Evolutionary conservation across 495 filamentous ascomycete genomes (phyloP).

Genomic region (Neurospora discreta): DNA sequence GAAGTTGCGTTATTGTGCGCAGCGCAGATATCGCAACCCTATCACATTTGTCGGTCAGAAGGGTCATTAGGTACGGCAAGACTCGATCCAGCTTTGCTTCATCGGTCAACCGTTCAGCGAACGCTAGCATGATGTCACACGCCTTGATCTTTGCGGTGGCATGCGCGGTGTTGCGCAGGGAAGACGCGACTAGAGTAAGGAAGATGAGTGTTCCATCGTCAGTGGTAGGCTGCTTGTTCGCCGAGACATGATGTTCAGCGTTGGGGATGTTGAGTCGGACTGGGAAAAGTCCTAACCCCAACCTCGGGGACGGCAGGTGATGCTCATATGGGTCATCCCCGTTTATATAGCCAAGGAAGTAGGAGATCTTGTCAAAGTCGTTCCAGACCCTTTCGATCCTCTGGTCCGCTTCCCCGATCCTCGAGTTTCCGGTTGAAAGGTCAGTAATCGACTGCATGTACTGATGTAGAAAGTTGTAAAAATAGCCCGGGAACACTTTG

Average conservation of each 20-base stretch:
- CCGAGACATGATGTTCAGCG: constrained; percentile 52
- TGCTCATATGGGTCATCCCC: constrained; percentile 24
- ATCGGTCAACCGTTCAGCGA: constrained; percentile 83
- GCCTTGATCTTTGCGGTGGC: constrained; percentile 79
- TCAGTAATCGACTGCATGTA: constrained; percentile 97
- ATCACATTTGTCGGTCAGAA: constrained; percentile 72
- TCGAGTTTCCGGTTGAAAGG: constrained; percentile 61
- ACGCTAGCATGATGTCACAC: constrained; percentile 87
- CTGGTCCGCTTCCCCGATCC: constrained; percentile 71
- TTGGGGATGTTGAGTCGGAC: constrained; percentile 82
- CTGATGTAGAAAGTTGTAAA: constrained; percentile 92
- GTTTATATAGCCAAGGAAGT: constrained; percentile 67
- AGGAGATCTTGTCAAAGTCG: constrained; percentile 96
- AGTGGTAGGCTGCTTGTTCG: constrained; percentile 28
- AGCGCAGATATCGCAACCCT: constrained; percentile 76
- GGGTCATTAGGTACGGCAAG: constrained; percentile 73
- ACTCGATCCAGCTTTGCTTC: constrained; percentile 95
- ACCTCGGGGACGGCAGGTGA: constrained; percentile 26
- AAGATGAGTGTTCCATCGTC: constrained; percentile 95
- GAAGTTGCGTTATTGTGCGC: constrained; percentile 72
- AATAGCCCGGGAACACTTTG: constrained; percentile 91
- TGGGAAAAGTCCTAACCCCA: constrained; percentile 50
- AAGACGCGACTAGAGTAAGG: constrained; percentile 74
- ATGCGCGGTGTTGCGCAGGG: constrained; percentile 77
- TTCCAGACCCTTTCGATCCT: constrained; percentile 84